Evolutionary conservation across 345 rosid genomes (phyloP), one percentile per base, ranked within the genome.

Genomic region (Moricandia moricandioides): DNA sequence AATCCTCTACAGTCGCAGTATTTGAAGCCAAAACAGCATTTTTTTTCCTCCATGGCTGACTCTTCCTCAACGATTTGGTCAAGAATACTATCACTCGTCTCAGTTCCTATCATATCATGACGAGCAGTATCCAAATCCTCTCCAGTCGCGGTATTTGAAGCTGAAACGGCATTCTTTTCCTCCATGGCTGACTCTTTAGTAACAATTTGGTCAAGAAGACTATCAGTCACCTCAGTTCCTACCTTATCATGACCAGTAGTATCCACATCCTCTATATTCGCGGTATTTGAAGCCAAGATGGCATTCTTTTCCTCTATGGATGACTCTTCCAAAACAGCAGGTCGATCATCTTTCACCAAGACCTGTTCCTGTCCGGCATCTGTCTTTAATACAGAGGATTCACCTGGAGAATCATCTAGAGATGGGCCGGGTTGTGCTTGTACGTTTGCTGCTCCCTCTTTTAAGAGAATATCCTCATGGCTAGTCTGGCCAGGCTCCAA

Each of bases 401-500:
- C 75, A 67, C 70, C 85, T 61, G 76, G 71, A 68, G 69, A 61
- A 65, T 86, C 83, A 79, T 58, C 75, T 27, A 77, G 61, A 26
- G 79, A 82, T 57, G 77, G 49, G 21, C 64, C 64, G 59, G 87
- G 77, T 37, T 78, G 79, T 54, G 82, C 67, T 40, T 78, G 79
- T 54, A 82, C 67, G 67, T 83, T 37, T 34, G 27, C 68, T 68
- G 84, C 86, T 76, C 62, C 85, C 49, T 45, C 83, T 47, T 56
- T 79, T 26, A 87, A 66, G 70, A 77, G 49, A 74, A 61, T 70
- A 57, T 35, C 61, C 77, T 71, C 82, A 73, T 60, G 79, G 69
- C 52, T 81, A 65, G 84, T 85, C 81, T 80, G 77, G 81, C 61
- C 80, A 75, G 89, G 83, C 72, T 96, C 96, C 95, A 91, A 86